These are phyloP conservation scores for Trapa bicornis DNA, from an alignment of 345 rosid species.

Conservation along the genomic window DNA sequence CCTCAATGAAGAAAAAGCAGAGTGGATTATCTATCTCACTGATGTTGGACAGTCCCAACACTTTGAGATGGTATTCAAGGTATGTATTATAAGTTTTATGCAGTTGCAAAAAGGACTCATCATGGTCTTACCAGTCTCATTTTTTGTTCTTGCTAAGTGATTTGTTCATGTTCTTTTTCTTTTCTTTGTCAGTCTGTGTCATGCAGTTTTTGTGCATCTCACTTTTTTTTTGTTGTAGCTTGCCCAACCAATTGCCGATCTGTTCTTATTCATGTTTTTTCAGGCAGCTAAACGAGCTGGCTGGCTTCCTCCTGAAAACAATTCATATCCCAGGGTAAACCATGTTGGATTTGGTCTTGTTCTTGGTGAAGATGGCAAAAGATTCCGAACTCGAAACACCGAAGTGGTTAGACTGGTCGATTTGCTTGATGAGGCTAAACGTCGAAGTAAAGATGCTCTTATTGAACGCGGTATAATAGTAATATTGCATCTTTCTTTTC, in stretches of 20 bases:
- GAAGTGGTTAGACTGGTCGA: conserved; percentile 93
- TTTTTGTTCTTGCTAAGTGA: background rate
- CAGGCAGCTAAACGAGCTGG: conserved; percentile 90
- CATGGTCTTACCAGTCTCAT: background rate
- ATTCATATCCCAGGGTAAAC: conserved; percentile 46
- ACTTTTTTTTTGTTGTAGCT: background rate
- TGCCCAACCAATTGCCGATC: conserved; percentile 1
- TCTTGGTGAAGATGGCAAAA: conserved; percentile 86
- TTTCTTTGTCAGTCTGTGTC: background rate
- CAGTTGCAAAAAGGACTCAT: background rate
- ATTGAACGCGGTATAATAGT: conserved; percentile 61
- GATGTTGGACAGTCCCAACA: conserved; percentile 98
- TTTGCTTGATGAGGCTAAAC: conserved; percentile 91
- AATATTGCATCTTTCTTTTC: background rate
- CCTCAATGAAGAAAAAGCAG: conserved; percentile 83
- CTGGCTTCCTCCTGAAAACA: conserved; percentile 62
- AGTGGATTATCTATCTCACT: conserved; percentile 90
- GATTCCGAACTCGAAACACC: conserved; percentile 69
- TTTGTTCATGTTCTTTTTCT: background rate
- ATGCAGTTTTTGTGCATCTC: background rate
- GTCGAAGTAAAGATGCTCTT: conserved; percentile 63
- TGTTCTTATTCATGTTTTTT: conserved; percentile 9
- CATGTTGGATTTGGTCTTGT: conserved; percentile 98
- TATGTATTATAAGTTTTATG: conserved; percentile 19
- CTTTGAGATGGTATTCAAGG: conserved; percentile 84